Base-by-base conservation (phyloP, 345 rosid species). In the Microthlaspi erraticum region DNA sequence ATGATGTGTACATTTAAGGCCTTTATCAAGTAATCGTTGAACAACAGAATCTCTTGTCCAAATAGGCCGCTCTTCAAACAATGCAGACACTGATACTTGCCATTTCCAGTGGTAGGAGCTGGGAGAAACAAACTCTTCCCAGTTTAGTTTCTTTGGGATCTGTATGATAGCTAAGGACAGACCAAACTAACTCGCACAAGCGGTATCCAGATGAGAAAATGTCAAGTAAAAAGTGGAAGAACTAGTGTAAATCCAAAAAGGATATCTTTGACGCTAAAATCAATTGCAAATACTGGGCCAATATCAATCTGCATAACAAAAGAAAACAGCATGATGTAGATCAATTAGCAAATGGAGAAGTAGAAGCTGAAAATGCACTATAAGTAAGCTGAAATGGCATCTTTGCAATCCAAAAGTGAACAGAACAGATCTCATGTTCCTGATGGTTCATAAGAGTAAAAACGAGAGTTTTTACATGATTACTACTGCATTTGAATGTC, bases 211-310 rank as follows among this genome's bases (percentile, higher is more conserved):
- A 53, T 51, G 59, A 53, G 18, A 75, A 33, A 42, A 9, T 43
- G 68, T 41, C 57, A 14, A 63, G 29, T 8, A 72, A 26, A 13
- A 39, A 56, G 10, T 16, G 60, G 42, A 73, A 58, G 52, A 61
- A 49, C 34, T 49, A 53, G 44, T 4, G 12, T 37, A 43, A 1
- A 52, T 41, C 41, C 36, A 76, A 36, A 64, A 77, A 89, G 99
- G 99, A 91, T 94, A 92, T 94, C 97, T 81, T 85, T 80, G 71
- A 91, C 80, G 72, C 70, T 79, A 81, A 82, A 94, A 79, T 88
- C 93, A 82, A 94, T 88, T 55, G 92, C 96, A 79, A 94, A 88
- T 58, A 90, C 85, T 18, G 83, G 87, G 81, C 88, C 93, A 23
- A 81, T 72, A 65, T 83, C 86, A 68, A 83, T 80, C 98, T 91